Conservation (phyloP, 257 asterid species). For the Thymus quinquecostatus region DNA sequence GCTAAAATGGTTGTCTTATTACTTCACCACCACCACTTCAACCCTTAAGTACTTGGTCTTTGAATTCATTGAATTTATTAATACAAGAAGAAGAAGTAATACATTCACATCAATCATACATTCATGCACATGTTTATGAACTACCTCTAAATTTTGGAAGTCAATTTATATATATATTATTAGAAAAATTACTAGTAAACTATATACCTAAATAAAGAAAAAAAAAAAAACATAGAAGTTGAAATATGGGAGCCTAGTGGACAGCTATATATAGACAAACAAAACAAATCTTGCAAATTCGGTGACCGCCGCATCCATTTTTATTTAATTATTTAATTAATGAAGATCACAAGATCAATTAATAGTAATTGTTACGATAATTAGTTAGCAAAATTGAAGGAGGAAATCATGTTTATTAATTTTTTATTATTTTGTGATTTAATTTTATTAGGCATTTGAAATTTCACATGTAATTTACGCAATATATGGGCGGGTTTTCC, state of each 20-base stretch:
- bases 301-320: slow-evolving; percentile 43
- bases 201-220: background rate
- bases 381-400: slow-evolving; percentile 18
- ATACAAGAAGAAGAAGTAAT: slow-evolving; percentile 21
- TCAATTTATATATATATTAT: background rate
- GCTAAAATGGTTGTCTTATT: slow-evolving; percentile 29
- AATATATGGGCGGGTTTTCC: slow-evolving; percentile 20
- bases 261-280: slow-evolving; percentile 26
- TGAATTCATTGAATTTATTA: background rate
- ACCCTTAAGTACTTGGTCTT: background rate
- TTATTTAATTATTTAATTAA: too few relatives aligned
- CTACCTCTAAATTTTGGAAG: slow-evolving; percentile 11
- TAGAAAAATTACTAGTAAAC: background rate
- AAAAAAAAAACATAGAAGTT: slow-evolving; percentile 7
- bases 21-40: slow-evolving; percentile 40
- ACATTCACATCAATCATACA: slow-evolving; percentile 32
- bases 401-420: slow-evolving; percentile 9
- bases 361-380: slow-evolving; percentile 1
- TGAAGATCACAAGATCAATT: slow-evolving; percentile 41
- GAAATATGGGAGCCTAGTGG: slow-evolving; percentile 31
- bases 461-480: slow-evolving; percentile 36
- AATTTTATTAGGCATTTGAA: slow-evolving; percentile 21
- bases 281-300: slow-evolving; percentile 34
- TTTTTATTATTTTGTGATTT: slow-evolving; percentile 16
- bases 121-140: slow-evolving; percentile 37